Conservation (phyloP, 2,329 filamentous ascomycete genomes). For the Nemania diffusa region DNA sequence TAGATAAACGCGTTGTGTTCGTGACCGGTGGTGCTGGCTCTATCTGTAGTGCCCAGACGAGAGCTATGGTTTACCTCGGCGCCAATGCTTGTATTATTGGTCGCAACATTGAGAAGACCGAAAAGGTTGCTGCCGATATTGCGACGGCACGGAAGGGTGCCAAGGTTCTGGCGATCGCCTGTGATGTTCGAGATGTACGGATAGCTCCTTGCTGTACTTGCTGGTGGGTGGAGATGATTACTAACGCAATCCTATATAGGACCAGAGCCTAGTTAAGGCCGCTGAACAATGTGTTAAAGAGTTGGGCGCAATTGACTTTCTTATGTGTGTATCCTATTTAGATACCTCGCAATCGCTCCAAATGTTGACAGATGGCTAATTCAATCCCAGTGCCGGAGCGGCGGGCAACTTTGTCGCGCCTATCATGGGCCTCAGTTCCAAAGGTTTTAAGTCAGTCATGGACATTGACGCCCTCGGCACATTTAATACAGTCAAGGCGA, state of each 20-base stretch:
- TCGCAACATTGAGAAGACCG: constrained; percentile 88
- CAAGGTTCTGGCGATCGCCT: constrained; percentile 84
- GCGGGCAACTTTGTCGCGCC: constrained; percentile 96
- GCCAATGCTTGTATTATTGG: constrained; percentile 95
- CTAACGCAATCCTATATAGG: constrained; percentile 50
- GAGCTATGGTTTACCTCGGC: constrained; percentile 89
- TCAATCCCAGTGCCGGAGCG: constrained; percentile 79
- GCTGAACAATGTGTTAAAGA: constrained; percentile 83
- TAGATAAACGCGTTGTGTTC: constrained; percentile 89
- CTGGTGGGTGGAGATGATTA: not conserved
- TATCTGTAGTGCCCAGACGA: constrained; percentile 94
- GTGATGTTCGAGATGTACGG: constrained; percentile 78
- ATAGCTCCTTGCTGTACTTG: constrained; percentile 14
- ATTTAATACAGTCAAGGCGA: constrained; percentile 95
- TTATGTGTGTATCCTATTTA: constrained; percentile 84
- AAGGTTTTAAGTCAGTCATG: constrained; percentile 94
- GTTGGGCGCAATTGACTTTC: constrained; percentile 88
- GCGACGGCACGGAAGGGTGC: constrained; percentile 80
- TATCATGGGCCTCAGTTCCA: constrained; percentile 81
- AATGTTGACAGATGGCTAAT: constrained; percentile 17
- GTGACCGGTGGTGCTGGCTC: constrained; percentile 94
- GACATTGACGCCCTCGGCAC: constrained; percentile 96
- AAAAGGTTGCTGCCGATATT: constrained; percentile 81
- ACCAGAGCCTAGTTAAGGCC: constrained; percentile 74
- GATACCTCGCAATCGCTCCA: not conserved